Evolutionary conservation across 2,329 filamentous ascomycete species (phyloP).

Genomic region (Neophaeococcomyces aloes): DNA sequence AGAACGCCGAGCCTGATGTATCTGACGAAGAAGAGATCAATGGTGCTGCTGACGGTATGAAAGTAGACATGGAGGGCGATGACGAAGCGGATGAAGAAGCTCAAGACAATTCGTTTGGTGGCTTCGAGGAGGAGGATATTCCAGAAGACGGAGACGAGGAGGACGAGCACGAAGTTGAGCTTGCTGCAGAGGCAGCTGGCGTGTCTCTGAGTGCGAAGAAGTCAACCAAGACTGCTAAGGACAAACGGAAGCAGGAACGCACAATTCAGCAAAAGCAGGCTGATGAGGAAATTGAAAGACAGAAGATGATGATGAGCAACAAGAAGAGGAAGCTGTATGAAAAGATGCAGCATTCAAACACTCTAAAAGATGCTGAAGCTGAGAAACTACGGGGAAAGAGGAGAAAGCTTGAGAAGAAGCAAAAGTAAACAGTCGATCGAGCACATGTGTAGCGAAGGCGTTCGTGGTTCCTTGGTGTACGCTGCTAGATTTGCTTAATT

Average conservation of each 20-base stretch:
- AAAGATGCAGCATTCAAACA: slow-evolving; percentile 94
- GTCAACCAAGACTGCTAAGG: slow-evolving; percentile 51
- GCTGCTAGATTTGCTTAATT: not conserved
- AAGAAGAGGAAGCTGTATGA: slow-evolving; percentile 96
- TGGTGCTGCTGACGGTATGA: slow-evolving; percentile 22
- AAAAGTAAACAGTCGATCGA: slow-evolving; percentile 6
- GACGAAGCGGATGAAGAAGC: slow-evolving; percentile 21
- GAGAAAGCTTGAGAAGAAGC: slow-evolving; percentile 61
- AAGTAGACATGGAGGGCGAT: slow-evolving; percentile 36
- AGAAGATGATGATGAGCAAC: slow-evolving; percentile 96
- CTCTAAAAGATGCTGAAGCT: slow-evolving; percentile 82
- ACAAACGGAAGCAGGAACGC: slow-evolving; percentile 59
- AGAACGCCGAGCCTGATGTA: slow-evolving; percentile 23
- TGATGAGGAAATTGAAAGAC: slow-evolving; percentile 78
- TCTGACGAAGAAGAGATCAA: slow-evolving; percentile 29
- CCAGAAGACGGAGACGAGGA: slow-evolving; percentile 41
- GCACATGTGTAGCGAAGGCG: slow-evolving; percentile 4
- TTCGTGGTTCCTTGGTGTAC: not conserved
- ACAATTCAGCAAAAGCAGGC: slow-evolving; percentile 53
- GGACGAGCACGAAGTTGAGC: slow-evolving; percentile 70
- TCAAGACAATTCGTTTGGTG: slow-evolving; percentile 37
- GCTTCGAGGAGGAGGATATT: slow-evolving; percentile 34
- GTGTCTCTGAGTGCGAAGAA: slow-evolving; percentile 36
- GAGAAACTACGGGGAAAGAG: slow-evolving; percentile 80
- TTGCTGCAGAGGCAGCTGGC: slow-evolving; percentile 83